These are phyloP conservation scores for Backusella westeae DNA, from an alignment of 192 early-diverging fungal genomes.

Conservation along the genomic window DNA sequence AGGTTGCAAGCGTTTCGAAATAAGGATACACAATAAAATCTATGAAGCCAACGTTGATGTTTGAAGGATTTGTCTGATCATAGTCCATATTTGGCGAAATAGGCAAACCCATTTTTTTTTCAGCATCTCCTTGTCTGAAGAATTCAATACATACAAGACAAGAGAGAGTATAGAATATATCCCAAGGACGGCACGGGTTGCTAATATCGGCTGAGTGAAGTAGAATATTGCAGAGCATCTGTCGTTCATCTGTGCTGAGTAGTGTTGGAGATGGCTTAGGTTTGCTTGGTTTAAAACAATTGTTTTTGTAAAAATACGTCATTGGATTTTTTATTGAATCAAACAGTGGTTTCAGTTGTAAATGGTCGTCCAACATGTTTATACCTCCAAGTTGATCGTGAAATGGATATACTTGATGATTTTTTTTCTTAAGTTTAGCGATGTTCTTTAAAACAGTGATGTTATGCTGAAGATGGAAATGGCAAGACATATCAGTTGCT, in stretches of 20 bases:
- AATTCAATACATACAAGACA: conserved; percentile 85
- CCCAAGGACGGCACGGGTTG: conserved; percentile 82
- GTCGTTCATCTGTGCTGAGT: conserved; percentile 46
- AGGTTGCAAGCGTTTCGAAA: conserved; percentile 70
- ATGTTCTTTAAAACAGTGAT: conserved; percentile 39
- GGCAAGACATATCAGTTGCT: conserved; percentile 88
- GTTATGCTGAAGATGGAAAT: conserved; percentile 66
- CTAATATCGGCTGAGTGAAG: conserved; percentile 90
- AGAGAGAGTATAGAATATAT: conserved; percentile 85
- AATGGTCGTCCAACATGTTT: background rate
- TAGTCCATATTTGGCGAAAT: conserved; percentile 91
- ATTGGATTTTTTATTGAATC: background rate
- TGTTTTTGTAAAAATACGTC: background rate
- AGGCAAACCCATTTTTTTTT: conserved; percentile 70
- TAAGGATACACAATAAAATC: conserved; percentile 86
- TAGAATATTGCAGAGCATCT: conserved; percentile 60
- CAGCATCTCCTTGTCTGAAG: conserved; percentile 82
- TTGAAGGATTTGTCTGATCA: conserved; percentile 61
- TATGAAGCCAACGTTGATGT: conserved; percentile 79
- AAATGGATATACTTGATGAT: no score
- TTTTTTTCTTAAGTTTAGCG: conserved; percentile 12
- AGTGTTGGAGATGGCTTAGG: background rate
- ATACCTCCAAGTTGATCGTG: background rate
- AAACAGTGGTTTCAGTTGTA: background rate
- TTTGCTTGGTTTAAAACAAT: background rate